Conservation (phyloP, 2,329 filamentous ascomycete species). For the Sporothrix globosa region DNA sequence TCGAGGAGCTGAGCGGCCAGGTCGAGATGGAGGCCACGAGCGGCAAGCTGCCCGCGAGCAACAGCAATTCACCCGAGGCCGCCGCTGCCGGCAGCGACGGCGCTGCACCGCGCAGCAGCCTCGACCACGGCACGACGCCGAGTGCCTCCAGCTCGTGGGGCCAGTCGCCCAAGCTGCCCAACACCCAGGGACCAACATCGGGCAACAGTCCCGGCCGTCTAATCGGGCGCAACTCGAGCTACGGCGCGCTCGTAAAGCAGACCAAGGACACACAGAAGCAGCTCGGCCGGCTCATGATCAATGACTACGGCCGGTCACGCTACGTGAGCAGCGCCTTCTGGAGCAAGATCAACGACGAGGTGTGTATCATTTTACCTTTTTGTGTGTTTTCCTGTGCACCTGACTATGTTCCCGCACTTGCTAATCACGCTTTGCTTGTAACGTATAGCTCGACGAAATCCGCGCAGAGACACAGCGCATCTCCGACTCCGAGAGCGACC, state of each 20-base stretch:
- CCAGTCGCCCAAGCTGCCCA: slow-evolving; percentile 31
- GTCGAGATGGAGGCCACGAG: slow-evolving; percentile 56
- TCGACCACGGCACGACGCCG: slow-evolving; percentile 27
- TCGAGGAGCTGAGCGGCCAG: slow-evolving; percentile 68
- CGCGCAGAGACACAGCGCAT: slow-evolving; percentile 55
- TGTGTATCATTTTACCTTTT: slow-evolving; percentile 40
- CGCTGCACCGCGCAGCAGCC: slow-evolving; percentile 9
- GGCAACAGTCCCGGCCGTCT: slow-evolving; percentile 34
- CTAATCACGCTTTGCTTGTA: not conserved
- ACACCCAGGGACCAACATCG: not conserved
- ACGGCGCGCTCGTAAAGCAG: slow-evolving; percentile 29
- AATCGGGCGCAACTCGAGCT: slow-evolving; percentile 34
- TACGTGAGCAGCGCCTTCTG: slow-evolving; percentile 80
- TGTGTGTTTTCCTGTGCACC: slow-evolving; percentile 34
- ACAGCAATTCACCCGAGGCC: slow-evolving; percentile 48
- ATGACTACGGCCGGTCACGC: slow-evolving; percentile 67
- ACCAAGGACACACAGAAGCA: slow-evolving; percentile 52
- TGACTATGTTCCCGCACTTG: not conserved
- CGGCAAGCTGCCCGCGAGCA: slow-evolving; percentile 44
- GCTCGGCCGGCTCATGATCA: slow-evolving; percentile 70
- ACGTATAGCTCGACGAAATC: slow-evolving; percentile 49
- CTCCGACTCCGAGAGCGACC: slow-evolving; percentile 60
- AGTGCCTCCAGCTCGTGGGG: slow-evolving; percentile 27
- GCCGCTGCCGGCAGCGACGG: slow-evolving; percentile 2
- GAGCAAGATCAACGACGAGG: slow-evolving; percentile 75